These are phyloP conservation scores for Sapria himalayana DNA, from an alignment of 345 rosid genomes.

Conservation along the genomic window DNA sequence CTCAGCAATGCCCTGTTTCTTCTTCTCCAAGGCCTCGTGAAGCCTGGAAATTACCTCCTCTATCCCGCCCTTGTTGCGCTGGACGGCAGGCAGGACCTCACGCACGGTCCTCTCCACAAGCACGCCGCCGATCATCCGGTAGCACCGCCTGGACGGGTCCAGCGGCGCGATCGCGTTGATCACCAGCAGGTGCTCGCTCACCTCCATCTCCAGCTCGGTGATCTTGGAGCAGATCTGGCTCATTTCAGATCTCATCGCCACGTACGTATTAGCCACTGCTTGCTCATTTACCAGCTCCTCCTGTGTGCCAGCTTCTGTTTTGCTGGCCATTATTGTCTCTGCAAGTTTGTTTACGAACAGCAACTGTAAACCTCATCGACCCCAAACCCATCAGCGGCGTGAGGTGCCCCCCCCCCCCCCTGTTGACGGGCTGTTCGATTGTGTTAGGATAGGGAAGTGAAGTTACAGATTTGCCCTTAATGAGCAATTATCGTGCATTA, in stretches of 20 bases:
- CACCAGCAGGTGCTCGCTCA: conserved; percentile 70
- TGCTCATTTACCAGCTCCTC: conserved; percentile 57
- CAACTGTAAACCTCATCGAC: too few relatives aligned
- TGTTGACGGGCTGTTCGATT: too few relatives aligned
- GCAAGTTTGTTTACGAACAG: too few relatives aligned
- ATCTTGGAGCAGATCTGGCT: conserved; percentile 84
- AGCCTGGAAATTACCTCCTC: conserved; percentile 74
- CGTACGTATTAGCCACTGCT: conserved; percentile 45
- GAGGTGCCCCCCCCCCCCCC: too few relatives aligned
- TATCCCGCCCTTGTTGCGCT: conserved; percentile 78
- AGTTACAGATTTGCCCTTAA: too few relatives aligned
- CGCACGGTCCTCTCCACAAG: conserved; percentile 83
- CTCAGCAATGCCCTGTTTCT: conserved; percentile 60
- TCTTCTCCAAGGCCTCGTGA: conserved; percentile 61
- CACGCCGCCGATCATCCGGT: conserved; percentile 86
- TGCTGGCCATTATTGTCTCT: conserved; percentile 40
- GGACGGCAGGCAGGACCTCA: conserved; percentile 88
- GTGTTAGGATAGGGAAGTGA: too few relatives aligned
- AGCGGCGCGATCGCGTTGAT: conserved; percentile 77
- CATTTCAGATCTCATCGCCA: conserved; percentile 49
- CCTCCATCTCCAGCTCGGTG: conserved; percentile 91
- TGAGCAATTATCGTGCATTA: too few relatives aligned
- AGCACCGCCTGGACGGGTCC: conserved; percentile 64
- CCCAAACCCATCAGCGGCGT: too few relatives aligned
- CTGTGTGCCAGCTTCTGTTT: conserved; percentile 22